Evolutionary conservation across 371 early-diverging fungal genomes (phyloP).

Genomic region (Funneliformis caledonium): DNA sequence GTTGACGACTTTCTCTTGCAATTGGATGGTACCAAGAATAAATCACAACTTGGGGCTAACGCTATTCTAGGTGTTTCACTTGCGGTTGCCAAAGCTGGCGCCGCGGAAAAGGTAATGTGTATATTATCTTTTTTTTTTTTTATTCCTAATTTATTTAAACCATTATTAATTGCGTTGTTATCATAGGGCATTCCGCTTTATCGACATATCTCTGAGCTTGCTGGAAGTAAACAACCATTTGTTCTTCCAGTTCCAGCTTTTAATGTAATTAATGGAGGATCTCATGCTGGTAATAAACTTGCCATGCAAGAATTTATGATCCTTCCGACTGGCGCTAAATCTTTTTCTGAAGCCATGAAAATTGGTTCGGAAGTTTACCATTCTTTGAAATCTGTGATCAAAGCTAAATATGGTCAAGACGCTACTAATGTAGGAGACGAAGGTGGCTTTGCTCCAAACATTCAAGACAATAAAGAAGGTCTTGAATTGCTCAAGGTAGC

Average conservation of each 20-base stretch:
- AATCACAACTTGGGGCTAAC: slow-evolving; percentile 96
- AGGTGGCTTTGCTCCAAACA: slow-evolving; percentile 99
- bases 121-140: too few relatives aligned
- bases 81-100: slow-evolving; percentile 96
- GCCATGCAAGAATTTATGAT: slow-evolving; percentile 99
- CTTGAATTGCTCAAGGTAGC: slow-evolving; percentile 91
- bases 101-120: slow-evolving; percentile 70
- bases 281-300: slow-evolving; percentile 99
- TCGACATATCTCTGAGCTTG: slow-evolving; percentile 88
- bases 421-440: slow-evolving; percentile 99
- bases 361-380: slow-evolving; percentile 98
- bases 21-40: slow-evolving; percentile 95
- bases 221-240: slow-evolving; percentile 79
- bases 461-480: slow-evolving; percentile 96
- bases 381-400: slow-evolving; percentile 92
- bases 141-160: neutral
- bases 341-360: slow-evolving; percentile 96
- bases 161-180: neutral
- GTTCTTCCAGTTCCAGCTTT: slow-evolving; percentile 97
- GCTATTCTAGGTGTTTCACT: slow-evolving; percentile 98
- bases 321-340: slow-evolving; percentile 91
- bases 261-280: slow-evolving; percentile 99
- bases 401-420: slow-evolving; percentile 97
- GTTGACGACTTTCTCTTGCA: slow-evolving; percentile 91
- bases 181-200: slow-evolving; percentile 79